Conservation (phyloP, 2,329 filamentous ascomycete genomes). For the Fusarium marasasianum region DNA sequence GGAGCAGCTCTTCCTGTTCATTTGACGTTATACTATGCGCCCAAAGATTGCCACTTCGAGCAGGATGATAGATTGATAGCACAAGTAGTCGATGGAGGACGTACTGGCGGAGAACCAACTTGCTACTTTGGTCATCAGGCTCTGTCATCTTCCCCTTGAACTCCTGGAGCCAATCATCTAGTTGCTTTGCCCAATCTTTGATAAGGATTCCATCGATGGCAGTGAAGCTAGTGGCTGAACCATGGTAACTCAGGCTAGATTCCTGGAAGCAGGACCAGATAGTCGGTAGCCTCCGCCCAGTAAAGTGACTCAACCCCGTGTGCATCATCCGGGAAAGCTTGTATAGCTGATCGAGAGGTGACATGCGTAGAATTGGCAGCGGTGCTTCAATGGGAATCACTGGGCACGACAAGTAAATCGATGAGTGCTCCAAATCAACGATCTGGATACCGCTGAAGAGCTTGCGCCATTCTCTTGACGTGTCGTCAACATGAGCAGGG, state of each 20-base stretch:
- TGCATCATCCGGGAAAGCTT: constrained; percentile 15
- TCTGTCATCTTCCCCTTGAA: constrained; percentile 11
- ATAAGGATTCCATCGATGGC: constrained; percentile 2
- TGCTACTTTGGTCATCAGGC: constrained; percentile 8
- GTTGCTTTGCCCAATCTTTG: constrained; percentile 4
- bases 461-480: constrained; percentile 15
- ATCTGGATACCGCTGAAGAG: constrained; percentile 13
- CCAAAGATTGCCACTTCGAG: constrained; percentile 3
- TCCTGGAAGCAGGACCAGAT: constrained; percentile 17
- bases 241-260: not conserved
- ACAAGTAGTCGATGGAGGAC: constrained; percentile 2
- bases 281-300: not conserved
- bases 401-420: not conserved
- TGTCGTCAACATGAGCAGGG: constrained; percentile 7
- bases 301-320: not conserved
- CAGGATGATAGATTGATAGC: not conserved
- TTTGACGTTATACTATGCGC: constrained; percentile 5
- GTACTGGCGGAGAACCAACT: constrained; percentile 5
- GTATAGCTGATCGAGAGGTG: not conserved
- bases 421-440: constrained; percentile 11
- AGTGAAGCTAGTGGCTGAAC: not conserved
- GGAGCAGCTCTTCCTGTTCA: constrained; percentile 7
- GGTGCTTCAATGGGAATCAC: constrained; percentile 17
- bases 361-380: not conserved
- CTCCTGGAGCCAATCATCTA: constrained; percentile 7